A percentile compares a stretch with the other conserved stretches of the same genome.
Conservation (phyloP, 306 rosid genomes). For the Cicer bijugum region DNA sequence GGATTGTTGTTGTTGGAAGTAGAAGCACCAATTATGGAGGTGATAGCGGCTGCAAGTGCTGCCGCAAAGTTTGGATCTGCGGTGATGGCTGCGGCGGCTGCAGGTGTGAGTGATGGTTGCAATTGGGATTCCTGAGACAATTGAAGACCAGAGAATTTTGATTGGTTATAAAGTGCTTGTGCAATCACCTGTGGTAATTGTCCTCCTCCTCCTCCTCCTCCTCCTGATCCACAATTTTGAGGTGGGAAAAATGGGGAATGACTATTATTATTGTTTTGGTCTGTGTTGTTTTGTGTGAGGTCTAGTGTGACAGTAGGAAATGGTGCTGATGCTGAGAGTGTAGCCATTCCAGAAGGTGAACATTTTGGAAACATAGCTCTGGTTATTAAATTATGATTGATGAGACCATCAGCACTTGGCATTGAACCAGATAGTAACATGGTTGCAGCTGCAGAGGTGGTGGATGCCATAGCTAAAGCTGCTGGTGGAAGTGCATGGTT, state of each 20-base stretch:
- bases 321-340: slow-evolving; percentile 92
- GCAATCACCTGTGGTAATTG: slow-evolving; percentile 45
- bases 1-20: slow-evolving; percentile 45
- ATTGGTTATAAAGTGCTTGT: slow-evolving; percentile 76
- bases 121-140: slow-evolving; percentile 60
- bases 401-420: slow-evolving; percentile 81
- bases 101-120: not conserved
- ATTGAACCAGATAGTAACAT: slow-evolving; percentile 86
- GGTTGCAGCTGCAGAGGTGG: slow-evolving; percentile 84
- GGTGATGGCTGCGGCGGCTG: no score
- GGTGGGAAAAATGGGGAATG: slow-evolving; percentile 48
- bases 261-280: not conserved
- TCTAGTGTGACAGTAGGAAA: slow-evolving; percentile 86
- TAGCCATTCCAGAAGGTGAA: slow-evolving; percentile 61
- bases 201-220: not conserved
- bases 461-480: slow-evolving; percentile 93
- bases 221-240: slow-evolving; percentile 54
- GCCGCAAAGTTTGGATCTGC: no score
- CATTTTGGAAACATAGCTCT: slow-evolving; percentile 80
- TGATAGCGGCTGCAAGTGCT: slow-evolving; percentile 89
- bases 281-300: slow-evolving; percentile 66
- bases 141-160: slow-evolving; percentile 90
- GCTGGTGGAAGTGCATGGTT: slow-evolving; percentile 95
- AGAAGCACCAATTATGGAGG: slow-evolving; percentile 76
- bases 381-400: slow-evolving; percentile 79